Evolutionary conservation across 1,284 basidiomycete species (phyloP), one percentile per base, ranked within the genome.

Genomic region (Ceratobasidium sp.): DNA sequence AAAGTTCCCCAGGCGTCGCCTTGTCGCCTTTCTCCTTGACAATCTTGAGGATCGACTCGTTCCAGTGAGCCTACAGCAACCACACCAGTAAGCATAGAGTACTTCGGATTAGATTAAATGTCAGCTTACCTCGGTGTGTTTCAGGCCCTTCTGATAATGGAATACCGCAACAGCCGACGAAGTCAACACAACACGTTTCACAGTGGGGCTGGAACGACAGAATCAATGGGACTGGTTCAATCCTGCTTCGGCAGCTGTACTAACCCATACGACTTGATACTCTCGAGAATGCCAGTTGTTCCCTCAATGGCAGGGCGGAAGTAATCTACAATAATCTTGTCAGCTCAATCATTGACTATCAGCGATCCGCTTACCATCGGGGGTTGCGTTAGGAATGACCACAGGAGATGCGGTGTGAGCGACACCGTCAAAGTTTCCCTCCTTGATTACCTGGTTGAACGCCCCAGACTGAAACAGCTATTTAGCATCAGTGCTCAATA

Each of bases 1-100:
- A 83, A 76, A 80, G 79, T 72, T 81, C 78, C 73, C 78, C 74
- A 9, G 75, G 41, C 73, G 74, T 71, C 0, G 80, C 79, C 2
- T 79, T 73, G 7, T 67, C 71, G 7, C 80, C 80, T 60, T 80
- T 75, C 67, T 79, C 73, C 29, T 80, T 66, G 51, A 80, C 78
- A 41, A 76, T 74, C 24, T 76, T 76, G 45, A 79, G 65, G 9
- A 78, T 76, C 60, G 76, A 69, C 57, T 79, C 57, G 66, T 79
- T 80, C 79, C 79, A 80, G 67, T 79, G 79, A 0, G 50, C 51
- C 75, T 80, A 45, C 17, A 50, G 5, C 22, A 14, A 29, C 27
- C 4, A 36, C n/a, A n/a, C 6, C 7, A 5, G 33, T 29, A n/a
- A 59, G 57, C 4, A n/a, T 9, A 36, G 17, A 3, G 9, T 19